Evolutionary conservation across 345 rosid genomes (phyloP), one percentile per base, ranked within the genome.

Genomic region (Zanthoxylum bungeanum): DNA sequence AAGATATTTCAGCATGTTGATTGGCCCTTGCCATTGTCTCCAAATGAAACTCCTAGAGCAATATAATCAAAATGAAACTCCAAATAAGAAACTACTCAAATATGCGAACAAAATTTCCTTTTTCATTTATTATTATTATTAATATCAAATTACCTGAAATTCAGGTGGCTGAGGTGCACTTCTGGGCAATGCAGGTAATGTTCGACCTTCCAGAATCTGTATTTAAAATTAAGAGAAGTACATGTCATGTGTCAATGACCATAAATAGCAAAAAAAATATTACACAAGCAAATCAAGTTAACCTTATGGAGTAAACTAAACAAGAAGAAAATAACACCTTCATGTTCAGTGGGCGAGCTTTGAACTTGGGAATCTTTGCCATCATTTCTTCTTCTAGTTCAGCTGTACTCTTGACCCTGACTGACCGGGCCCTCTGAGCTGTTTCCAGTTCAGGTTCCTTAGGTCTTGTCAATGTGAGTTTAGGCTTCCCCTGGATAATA

Each of bases 341-440:
- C 84, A 88, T 95, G 88, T 95, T 95, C 51, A 95, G 42, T n/a
- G 94, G 96, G 73, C 96, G 86, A 74, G 99, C 99, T 87, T 91
- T 95, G 78, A 95, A 95, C 79, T 95, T 95, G 0, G 98, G 98
- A 77, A 93, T 86, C 79, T 92, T 91, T 51, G 97, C 89, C 93
- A 95, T 81, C 94, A 95, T 87, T 85, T 95, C 99, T 83, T 93
- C 99, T 80, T 95, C 99, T 65, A 96, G 84, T 79, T 96, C 99
- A 1, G 91, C 89, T n/a, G 89, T 80, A 75, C 99, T 93, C 86
- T 91, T 96, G 66, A 89, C 76, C 79, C 58, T 87, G 55, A 89
- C 90, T 12, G 89, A 75, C 39, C 98, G 98, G 69, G 82, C 84
- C 24, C 99, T 80, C 78, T 95, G 99, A 68, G 94, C 71, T 73